Base-by-base conservation (phyloP, 768 basidiomycete genomes). In the Inosperma sp. region DNA sequence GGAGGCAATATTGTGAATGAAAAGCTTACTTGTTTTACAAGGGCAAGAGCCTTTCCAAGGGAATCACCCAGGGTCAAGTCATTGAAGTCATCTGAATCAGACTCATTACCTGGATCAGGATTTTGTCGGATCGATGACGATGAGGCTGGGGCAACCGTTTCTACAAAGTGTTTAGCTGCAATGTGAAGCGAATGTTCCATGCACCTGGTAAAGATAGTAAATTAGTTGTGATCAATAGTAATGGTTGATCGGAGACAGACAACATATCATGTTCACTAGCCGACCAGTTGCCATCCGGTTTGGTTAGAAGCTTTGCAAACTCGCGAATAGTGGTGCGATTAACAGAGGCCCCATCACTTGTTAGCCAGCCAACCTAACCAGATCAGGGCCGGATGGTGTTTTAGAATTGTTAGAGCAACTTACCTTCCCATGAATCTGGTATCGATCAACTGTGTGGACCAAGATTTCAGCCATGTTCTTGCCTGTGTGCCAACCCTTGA, bases 101-200 rank as follows among this genome's bases (percentile, higher is more conserved):
- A 42, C 2, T 41, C 10, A 6, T 41, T 7, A 41, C 39, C 39
- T 41, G 39, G 22, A 39, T 4, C 17, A 39, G 23, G 14, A 26
- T 25, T 16, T 42, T 42, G 13, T 42, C 14, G 25, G 41, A 42
- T 27, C 29, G 41, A 42, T 35, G 16, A 6, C 42, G 46, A 27
- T 17, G 16, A 43, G 16, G 7, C 26, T 29, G 21, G 64, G 21
- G 57, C 54, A 1, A 69, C 51, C 4, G 56, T 52, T 31, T 65
- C 50, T 19, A 68, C 51, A 42, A 70, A 68, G 19, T 61, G 57
- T 14, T 58, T 55, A 1, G 63, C 64, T 9, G 53, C 58, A 21
- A 69, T 64, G 49, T 69, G 56, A 13, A 69, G 40, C 0, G 57
- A 52, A 41, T 70, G 68, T 46, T 70, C 68, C 59, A 70, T 69